phyloP scores from a whole-genome alignment of 768 basidiomycete species.

The Tylopilus rubrobrunneus region DNA sequence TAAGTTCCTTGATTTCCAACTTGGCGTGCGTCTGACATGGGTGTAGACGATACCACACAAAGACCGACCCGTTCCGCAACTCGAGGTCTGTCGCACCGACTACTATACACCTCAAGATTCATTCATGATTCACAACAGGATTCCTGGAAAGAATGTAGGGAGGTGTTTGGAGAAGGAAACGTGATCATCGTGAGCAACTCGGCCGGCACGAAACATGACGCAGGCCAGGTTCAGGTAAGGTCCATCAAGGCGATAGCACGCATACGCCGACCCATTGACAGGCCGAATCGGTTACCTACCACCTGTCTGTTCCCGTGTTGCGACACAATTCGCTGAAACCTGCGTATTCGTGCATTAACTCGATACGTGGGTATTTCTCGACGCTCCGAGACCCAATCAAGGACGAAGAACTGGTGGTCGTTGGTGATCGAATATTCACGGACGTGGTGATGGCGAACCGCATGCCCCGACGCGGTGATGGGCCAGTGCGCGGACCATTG shows the following conservation, averaged over 20 bases:
- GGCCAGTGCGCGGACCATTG: too few species aligned
- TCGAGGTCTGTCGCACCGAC: conserved; percentile 47
- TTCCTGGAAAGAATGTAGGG: conserved; percentile 70
- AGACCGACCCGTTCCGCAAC: conserved; percentile 73
- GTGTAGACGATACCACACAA: conserved; percentile 73
- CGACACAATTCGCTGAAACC: conserved; percentile 78
- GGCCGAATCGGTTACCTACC: conserved; percentile 82
- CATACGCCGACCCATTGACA: conserved; percentile 28
- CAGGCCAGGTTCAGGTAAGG: conserved; percentile 76
- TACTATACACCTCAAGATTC: neutral
- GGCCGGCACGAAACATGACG: conserved; percentile 76
- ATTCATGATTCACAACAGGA: conserved; percentile 38
- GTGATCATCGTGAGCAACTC: conserved; percentile 94
- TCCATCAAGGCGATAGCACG: neutral
- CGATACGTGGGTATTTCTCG: conserved; percentile 74
- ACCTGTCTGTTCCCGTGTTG: conserved; percentile 80
- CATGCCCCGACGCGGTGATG: conserved; percentile 42
- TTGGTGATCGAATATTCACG: conserved; percentile 92
- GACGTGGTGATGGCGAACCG: conserved; percentile 86
- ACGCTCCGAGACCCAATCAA: conserved; percentile 52
- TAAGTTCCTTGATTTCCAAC: conserved; percentile 32
- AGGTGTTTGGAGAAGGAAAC: conserved; percentile 71
- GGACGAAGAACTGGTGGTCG: conserved; percentile 67
- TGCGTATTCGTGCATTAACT: conserved; percentile 65
- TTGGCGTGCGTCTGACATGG: neutral